Base-by-base conservation (phyloP, 305 asterid genomes). In the Ajuga reptans region DNA sequence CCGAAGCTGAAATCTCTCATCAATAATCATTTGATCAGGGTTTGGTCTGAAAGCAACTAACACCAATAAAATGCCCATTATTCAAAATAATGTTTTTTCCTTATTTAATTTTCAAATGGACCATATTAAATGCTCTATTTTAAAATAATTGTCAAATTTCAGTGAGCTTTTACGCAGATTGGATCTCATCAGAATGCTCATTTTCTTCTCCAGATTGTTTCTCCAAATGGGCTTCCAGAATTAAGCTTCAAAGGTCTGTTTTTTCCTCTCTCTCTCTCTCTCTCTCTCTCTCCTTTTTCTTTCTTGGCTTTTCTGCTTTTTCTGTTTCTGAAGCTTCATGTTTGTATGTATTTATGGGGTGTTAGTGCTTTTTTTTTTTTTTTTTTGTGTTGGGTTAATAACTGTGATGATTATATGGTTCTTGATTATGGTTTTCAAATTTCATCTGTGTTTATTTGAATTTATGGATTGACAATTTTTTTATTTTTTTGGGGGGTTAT, bases 11-110 rank as follows among this genome's bases (percentile, higher is more conserved):
- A 6, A 17, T 4, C 16, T 37, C 58, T 64, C 50, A 55, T 64
- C 73, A 78, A 78, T 78, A 60, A 77, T 67, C 62, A 59, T 64
- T 58, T 47, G 65, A 72, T 62, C 75, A 51, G 55, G 36, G 66
- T 64, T 63, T 68, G 80, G 75, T 71, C 74, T 69, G 59, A 68
- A 66, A 71, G 66, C 81, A 75, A 75, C 80, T 73, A 75, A 72
- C 83, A 60, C 55, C 57, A 15, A 52, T 6, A 29, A 31, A 49
- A 55, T 16, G 57, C 14, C 27, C 27, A 21, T 21, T 21, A 21
- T 21, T 21, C 27, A 21, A 37, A 49, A 42, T 55, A 36, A 37
- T 37, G 9, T 39, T 39, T 39, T 36, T 39, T 39, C 10, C 45
- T 31, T 31, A 21, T 21, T 21, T 21, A 1, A 31, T 31, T 31